Evolutionary conservation across 805 yeast genomes (phyloP).

Genomic region (Zygosaccharomyces rouxii): DNA sequence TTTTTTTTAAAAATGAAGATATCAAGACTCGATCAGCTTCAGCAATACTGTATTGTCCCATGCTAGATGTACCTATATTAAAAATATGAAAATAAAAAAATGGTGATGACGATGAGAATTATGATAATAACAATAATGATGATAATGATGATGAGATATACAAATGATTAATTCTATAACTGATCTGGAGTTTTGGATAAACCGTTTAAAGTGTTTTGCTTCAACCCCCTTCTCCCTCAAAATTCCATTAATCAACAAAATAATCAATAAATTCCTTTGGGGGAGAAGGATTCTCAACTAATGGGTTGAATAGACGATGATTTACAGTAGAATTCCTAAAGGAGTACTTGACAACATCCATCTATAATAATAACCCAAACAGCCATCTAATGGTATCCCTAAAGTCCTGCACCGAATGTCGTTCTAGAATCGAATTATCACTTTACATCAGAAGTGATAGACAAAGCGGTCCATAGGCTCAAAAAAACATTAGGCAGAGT

Average conservation of each 20-base stretch:
- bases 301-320: neutral
- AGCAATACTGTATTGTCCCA: neutral
- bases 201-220: too few species aligned
- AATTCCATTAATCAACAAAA: neutral
- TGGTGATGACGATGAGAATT: too few species aligned
- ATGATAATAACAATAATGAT: neutral
- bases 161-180: neutral
- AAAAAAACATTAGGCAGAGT: neutral
- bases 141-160: constrained; percentile 1
- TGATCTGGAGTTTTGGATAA: too few species aligned
- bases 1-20: constrained; percentile 1
- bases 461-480: neutral
- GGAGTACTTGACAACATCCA: neutral
- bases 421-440: neutral
- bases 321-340: neutral
- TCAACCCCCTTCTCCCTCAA: too few species aligned
- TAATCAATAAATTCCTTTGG: neutral
- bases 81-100: neutral
- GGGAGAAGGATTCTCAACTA: neutral
- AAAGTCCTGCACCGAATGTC: neutral
- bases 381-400: neutral
- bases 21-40: neutral
- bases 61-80: neutral
- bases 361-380: neutral
- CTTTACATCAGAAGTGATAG: neutral